A percentile compares a stretch with the other conserved stretches of the same genome.
These are phyloP conservation scores for Sporothrix dimorphospora DNA, from an alignment of 2,329 filamentous ascomycete genomes.

Conservation along the genomic window DNA sequence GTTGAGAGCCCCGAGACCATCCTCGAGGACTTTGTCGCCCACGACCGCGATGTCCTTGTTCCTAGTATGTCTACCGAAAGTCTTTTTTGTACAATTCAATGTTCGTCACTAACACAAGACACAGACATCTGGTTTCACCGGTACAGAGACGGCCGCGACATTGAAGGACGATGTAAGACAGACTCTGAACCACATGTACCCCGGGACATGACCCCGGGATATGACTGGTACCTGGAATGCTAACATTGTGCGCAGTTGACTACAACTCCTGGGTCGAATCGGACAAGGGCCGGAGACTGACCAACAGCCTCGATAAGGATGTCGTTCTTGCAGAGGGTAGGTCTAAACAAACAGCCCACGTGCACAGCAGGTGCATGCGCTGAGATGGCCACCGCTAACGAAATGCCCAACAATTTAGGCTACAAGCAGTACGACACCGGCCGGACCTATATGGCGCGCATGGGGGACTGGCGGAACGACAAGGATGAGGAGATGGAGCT, in stretches of 20 bases:
- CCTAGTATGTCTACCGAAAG: conserved; percentile 68
- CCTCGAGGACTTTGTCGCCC: conserved; percentile 91
- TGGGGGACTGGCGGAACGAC: conserved; percentile 91
- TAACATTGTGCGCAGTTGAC: conserved; percentile 65
- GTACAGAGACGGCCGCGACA: conserved; percentile 77
- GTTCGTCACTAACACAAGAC: conserved; percentile 18
- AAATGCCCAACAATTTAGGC: conserved; percentile 52
- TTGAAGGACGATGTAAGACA: conserved; percentile 87
- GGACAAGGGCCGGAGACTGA: conserved; percentile 75
- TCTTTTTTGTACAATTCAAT: conserved; percentile 4
- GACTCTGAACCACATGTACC: too few species aligned
- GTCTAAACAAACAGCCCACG: not conserved
- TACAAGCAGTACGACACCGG: conserved; percentile 94
- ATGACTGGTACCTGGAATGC: conserved; percentile 33
- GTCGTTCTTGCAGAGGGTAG: conserved; percentile 84
- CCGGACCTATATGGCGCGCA: conserved; percentile 82
- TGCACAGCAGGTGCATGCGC: not conserved
- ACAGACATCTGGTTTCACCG: conserved; percentile 96
- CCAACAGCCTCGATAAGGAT: conserved; percentile 74
- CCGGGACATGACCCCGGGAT: not conserved
- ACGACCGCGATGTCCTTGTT: conserved; percentile 90
- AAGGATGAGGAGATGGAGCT: conserved; percentile 91
- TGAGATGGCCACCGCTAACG: not conserved
- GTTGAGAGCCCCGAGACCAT: conserved; percentile 85
- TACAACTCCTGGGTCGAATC: conserved; percentile 99